phyloP scores from a whole-genome alignment of 345 rosid species.

The Sapria himalayana region DNA sequence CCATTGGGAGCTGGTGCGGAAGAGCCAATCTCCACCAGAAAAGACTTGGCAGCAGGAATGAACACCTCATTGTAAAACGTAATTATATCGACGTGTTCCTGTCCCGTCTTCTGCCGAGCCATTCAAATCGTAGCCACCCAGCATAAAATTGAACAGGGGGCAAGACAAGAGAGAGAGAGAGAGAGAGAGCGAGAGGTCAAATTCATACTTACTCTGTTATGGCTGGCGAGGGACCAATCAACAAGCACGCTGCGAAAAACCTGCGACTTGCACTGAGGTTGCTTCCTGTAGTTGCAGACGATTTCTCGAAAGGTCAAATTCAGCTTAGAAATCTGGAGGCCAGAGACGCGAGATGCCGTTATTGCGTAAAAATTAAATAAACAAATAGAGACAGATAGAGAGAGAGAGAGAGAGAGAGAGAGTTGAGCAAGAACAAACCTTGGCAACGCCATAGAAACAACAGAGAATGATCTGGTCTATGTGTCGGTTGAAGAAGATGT shows the following conservation, averaged over 20 bases:
- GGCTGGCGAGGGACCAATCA: conserved; percentile 43
- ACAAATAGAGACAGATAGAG: conserved; percentile 10
- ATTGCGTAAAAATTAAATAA: too few relatives aligned
- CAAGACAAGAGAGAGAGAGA: conserved; percentile 8
- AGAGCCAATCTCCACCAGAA: conserved; percentile 68
- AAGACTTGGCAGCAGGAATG: conserved; percentile 62
- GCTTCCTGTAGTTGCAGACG: conserved; percentile 71
- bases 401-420: too few relatives aligned
- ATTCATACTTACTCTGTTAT: conserved; percentile 45
- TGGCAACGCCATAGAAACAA: conserved; percentile 18
- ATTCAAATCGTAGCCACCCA: too few relatives aligned
- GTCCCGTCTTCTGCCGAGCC: conserved; percentile 47
- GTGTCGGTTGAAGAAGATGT: conserved; percentile 17
- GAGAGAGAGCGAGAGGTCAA: not conserved
- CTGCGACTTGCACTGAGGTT: conserved; percentile 85
- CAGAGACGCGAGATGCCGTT: conserved; percentile 6
- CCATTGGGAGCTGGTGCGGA: conserved; percentile 21
- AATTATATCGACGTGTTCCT: conserved; percentile 79
- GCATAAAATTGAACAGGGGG: too few relatives aligned
- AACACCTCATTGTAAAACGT: conserved; percentile 84
- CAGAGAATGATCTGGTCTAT: conserved; percentile 19
- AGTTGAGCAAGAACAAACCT: conserved; percentile 11
- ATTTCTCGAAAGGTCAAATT: conserved; percentile 67
- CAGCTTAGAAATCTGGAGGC: conserved; percentile 64
- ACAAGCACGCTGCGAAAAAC: conserved; percentile 74